phyloP scores from a whole-genome alignment of 73 alveolate genomes.

The Paramecium bursaria region DNA sequence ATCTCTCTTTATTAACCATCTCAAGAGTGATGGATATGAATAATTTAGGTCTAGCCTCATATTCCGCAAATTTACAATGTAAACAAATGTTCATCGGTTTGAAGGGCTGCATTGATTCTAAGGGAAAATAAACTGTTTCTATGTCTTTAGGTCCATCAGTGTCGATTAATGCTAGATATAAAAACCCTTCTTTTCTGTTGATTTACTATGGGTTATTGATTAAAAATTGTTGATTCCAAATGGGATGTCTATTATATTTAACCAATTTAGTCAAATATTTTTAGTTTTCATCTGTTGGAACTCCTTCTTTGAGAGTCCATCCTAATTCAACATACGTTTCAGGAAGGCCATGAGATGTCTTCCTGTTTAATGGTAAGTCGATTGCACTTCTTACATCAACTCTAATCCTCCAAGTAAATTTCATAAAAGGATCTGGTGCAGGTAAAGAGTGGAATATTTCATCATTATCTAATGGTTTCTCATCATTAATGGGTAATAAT shows the following conservation, averaged over 20 bases:
- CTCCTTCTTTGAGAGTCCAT: constrained; percentile 93
- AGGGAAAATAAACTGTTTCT: constrained; percentile 91
- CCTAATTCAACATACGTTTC: constrained; percentile 96
- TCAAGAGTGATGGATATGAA: constrained; percentile 90
- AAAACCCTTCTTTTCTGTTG: constrained; percentile 92
- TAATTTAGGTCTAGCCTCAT: constrained; percentile 89
- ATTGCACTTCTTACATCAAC: constrained; percentile 94
- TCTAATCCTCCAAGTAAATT: constrained; percentile 96
- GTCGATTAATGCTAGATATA: constrained; percentile 92
- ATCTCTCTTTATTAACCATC: constrained; percentile 84
- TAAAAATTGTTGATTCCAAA: constrained; percentile 96
- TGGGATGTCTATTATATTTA: constrained; percentile 93
- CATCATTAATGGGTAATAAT: constrained; percentile 73
- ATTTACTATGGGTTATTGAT: constrained; percentile 91
- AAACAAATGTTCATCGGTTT: constrained; percentile 95
- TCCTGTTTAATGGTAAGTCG: constrained; percentile 93
- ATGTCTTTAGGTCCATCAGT: constrained; percentile 87
- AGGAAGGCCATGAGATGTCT: constrained; percentile 91
- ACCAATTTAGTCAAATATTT: constrained; percentile 87
- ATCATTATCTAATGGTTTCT: constrained; percentile 81
- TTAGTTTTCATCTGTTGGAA: constrained; percentile 93
- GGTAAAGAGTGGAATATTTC: constrained; percentile 95
- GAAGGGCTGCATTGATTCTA: constrained; percentile 90
- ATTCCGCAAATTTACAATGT: constrained; percentile 78
- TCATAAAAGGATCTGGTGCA: constrained; percentile 92